These are phyloP conservation scores for Penicillium bovifimosum DNA, from an alignment of 495 filamentous ascomycete genomes.

Conservation along the genomic window DNA sequence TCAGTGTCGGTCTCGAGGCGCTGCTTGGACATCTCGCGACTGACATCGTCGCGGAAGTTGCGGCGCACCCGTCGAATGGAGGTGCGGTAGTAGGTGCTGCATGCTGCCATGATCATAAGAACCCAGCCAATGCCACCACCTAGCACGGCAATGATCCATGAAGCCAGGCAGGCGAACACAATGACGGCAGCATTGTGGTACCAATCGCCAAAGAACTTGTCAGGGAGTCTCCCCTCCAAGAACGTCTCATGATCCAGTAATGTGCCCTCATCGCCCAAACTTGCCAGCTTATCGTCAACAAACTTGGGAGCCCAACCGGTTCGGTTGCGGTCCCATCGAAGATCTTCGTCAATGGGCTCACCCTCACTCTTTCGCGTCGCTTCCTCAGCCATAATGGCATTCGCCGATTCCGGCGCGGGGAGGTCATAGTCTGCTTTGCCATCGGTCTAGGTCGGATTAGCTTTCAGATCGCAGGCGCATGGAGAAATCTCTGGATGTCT, in stretches of 20 bases:
- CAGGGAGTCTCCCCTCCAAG: constrained; percentile 77
- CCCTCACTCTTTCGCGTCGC: constrained; percentile 41
- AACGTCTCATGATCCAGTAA: constrained; percentile 82
- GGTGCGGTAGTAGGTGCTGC: constrained; percentile 94
- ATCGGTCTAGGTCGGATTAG: constrained; percentile 47
- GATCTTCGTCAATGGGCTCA: constrained; percentile 50
- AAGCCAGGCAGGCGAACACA: constrained; percentile 82
- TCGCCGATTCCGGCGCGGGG: constrained; percentile 65
- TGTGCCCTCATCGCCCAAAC: constrained; percentile 53
- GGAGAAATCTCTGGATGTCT: constrained; percentile 10
- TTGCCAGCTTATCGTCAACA: constrained; percentile 47
- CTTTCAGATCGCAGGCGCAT: not conserved
- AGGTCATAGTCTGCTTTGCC: constrained; percentile 71
- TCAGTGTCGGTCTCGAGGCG: constrained; percentile 89
- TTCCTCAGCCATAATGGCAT: constrained; percentile 46
- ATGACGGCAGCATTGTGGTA: constrained; percentile 95
- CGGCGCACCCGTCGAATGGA: constrained; percentile 88
- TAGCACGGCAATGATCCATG: constrained; percentile 82
- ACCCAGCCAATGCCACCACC: constrained; percentile 93
- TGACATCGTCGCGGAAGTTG: constrained; percentile 93
- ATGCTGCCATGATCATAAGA: constrained; percentile 83
- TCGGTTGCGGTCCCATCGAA: constrained; percentile 60
- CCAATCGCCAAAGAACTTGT: constrained; percentile 96
- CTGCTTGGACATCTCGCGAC: constrained; percentile 85
- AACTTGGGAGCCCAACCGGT: constrained; percentile 89